A percentile compares a stretch with the other conserved stretches of the same genome.
phyloP scores from a whole-genome alignment of 179 eudicot species.

The Monotropa hypopitys region DNA sequence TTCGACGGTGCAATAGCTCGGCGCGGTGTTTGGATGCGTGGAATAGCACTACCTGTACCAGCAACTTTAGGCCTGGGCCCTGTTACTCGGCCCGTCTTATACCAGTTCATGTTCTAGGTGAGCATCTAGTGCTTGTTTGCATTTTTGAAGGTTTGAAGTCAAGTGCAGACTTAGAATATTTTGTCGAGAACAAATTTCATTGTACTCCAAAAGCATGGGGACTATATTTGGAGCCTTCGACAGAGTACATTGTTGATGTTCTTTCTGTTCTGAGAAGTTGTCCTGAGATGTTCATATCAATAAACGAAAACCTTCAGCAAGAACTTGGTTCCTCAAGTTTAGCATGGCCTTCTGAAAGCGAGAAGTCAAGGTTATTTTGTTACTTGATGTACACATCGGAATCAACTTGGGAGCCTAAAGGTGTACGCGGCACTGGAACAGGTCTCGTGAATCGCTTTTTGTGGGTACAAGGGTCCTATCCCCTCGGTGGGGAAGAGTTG shows the following conservation, averaged over 20 bases:
- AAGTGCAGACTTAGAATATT: constrained; percentile 10
- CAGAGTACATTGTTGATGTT: constrained; percentile 59
- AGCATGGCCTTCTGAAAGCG: constrained; percentile 59
- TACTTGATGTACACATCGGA: constrained; percentile 93
- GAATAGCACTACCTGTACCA: too few species aligned
- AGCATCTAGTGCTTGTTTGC: constrained; percentile 9
- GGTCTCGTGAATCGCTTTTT: constrained; percentile 73
- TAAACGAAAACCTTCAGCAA: constrained; percentile 27
- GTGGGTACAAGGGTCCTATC: constrained; percentile 82
- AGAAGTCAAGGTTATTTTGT: constrained; percentile 37
- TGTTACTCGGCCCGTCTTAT: too few species aligned
- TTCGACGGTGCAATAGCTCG: too few species aligned
- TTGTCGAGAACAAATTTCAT: constrained; percentile 2
- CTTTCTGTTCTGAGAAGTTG: constrained; percentile 52
- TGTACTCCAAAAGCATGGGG: constrained; percentile 40
- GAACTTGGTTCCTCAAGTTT: constrained; percentile 25
- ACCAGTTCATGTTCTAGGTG: constrained; percentile 11
- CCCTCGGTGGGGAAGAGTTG: constrained; percentile 42
- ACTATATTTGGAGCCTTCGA: constrained; percentile 65
- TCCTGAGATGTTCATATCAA: constrained; percentile 32
- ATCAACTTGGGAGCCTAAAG: constrained; percentile 85
- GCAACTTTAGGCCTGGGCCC: too few species aligned
- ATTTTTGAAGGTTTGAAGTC: neutral
- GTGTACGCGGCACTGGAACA: constrained; percentile 79
- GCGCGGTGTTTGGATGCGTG: too few species aligned